These are phyloP conservation scores for Claviceps fusiformis DNA, from an alignment of 2,329 filamentous ascomycete species.

Conservation along the genomic window DNA sequence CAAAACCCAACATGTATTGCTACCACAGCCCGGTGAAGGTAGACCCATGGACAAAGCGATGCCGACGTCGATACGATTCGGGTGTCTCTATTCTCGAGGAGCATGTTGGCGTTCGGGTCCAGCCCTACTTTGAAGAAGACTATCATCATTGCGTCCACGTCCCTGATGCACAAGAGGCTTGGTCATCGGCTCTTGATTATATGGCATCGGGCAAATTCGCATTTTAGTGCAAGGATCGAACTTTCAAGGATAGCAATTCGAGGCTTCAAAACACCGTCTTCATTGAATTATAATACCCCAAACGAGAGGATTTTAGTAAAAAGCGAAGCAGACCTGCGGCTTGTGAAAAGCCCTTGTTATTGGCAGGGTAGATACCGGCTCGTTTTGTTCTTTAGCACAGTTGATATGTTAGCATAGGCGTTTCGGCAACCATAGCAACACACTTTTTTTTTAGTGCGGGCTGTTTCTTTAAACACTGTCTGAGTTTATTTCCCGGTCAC, in stretches of 20 bases:
- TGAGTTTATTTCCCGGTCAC: background rate
- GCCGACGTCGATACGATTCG: constrained; percentile 26
- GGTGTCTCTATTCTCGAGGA: constrained; percentile 24
- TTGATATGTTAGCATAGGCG: background rate
- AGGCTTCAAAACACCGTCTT: background rate
- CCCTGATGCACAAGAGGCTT: constrained; percentile 22
- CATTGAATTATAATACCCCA: background rate
- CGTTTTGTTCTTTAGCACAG: background rate
- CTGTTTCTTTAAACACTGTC: background rate
- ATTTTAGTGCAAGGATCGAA: constrained; percentile 11
- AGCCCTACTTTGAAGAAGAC: constrained; percentile 30
- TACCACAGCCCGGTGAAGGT: constrained; percentile 31
- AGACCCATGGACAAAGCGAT: constrained; percentile 30
- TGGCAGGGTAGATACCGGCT: too few species aligned
- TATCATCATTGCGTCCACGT: constrained; percentile 27
- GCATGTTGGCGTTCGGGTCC: constrained; percentile 23
- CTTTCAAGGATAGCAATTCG: background rate
- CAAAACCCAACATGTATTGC: constrained; percentile 26
- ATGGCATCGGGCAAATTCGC: constrained; percentile 17
- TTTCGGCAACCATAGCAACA: background rate
- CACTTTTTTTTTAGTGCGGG: background rate
- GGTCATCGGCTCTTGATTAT: constrained; percentile 21
- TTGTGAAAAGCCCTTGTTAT: background rate
- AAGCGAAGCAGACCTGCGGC: background rate
- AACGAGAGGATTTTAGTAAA: too few species aligned